Evolutionary conservation across 2,329 filamentous ascomycete genomes (phyloP), one percentile per base, ranked within the genome.

Genomic region (Cercospora sojina): DNA sequence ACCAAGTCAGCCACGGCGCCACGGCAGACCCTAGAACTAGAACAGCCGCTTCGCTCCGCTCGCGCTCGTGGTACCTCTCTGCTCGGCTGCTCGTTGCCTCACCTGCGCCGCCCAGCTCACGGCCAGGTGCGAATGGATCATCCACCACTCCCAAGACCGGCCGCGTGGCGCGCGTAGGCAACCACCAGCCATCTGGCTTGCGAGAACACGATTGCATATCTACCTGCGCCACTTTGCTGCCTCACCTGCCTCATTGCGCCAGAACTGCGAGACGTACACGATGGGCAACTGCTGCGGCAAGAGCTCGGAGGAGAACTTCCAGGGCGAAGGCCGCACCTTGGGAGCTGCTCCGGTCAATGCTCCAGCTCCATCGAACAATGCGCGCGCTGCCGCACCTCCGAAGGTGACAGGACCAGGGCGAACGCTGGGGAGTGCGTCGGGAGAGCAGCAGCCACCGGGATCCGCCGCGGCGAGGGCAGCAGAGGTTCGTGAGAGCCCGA

Each of bases 251-350:
- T 27, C 51, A 31, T 32, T 16, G 25, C 47, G 47, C 23, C 47
- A 25, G 43, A 18, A 49, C 43, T 49, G 43, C 49, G 27, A 55
- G 16, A 29, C 51, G 7, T 56, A n/a, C 31, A 56, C 31, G 10
- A 97, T 97, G 93, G 93, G 93, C 67, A 94, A 92, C 78, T 85
- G 92, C 80, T 97, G 91, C 82, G 91, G 92, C 77, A 93, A 92
- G 69, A 64, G 65, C 65, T 85, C 83, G 66, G 81, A 87, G 32
- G 88, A 91, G 73, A 83, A 87, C 78, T 95, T 93, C 81, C 80
- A 87, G 61, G 86, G 87, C 62, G 89, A 90, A 58, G 92, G 92
- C 67, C 90, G 91, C 62, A 86, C 88, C 41, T 84, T 96, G 63
- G 90, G 87, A 71, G 83, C 88, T 41, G 82, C 83, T 20, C 78